A percentile compares a stretch with the other conserved stretches of the same genome.
phyloP scores from a whole-genome alignment of 768 basidiomycete genomes.

The Krasilnikovozyma curviuscula region DNA sequence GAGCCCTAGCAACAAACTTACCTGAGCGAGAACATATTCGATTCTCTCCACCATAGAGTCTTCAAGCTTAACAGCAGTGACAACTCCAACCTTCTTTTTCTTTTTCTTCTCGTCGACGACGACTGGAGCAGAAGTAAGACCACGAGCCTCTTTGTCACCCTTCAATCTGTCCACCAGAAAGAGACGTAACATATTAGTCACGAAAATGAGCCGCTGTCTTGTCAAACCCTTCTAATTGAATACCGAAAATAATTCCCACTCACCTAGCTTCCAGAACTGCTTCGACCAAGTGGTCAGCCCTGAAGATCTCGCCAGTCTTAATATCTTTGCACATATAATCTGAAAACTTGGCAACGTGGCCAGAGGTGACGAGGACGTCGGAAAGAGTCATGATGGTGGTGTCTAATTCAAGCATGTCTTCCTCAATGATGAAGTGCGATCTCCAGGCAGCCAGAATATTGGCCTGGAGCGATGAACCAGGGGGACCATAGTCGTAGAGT shows the following conservation, averaged over 20 bases:
- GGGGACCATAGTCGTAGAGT: slow-evolving; percentile 92
- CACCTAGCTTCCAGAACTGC: slow-evolving; percentile 56
- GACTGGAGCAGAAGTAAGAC: slow-evolving; percentile 30
- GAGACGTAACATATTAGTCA: background rate
- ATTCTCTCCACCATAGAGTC: slow-evolving; percentile 60
- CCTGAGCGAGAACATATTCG: slow-evolving; percentile 70
- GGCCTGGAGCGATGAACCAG: slow-evolving; percentile 83
- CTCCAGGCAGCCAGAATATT: slow-evolving; percentile 96
- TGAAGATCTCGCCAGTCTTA: slow-evolving; percentile 86
- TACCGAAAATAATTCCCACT: background rate
- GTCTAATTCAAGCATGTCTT: slow-evolving; percentile 95
- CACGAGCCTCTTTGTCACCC: slow-evolving; percentile 77
- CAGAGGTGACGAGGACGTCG: slow-evolving; percentile 85
- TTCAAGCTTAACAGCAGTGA: slow-evolving; percentile 45
- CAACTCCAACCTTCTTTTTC: slow-evolving; percentile 51
- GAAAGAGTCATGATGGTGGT: slow-evolving; percentile 95
- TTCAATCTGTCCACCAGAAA: slow-evolving; percentile 36
- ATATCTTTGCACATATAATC: slow-evolving; percentile 99
- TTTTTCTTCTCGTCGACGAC: slow-evolving; percentile 44
- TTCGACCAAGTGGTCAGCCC: slow-evolving; percentile 91
- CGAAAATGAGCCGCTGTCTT: background rate
- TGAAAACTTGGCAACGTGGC: slow-evolving; percentile 92
- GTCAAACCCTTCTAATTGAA: background rate
- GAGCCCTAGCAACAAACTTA: slow-evolving; percentile 27
- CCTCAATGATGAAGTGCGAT: slow-evolving; percentile 93